Evolutionary conservation across 2,329 filamentous ascomycete genomes (phyloP), one percentile per base, ranked within the genome.

Genomic region (Amphichorda felina): DNA sequence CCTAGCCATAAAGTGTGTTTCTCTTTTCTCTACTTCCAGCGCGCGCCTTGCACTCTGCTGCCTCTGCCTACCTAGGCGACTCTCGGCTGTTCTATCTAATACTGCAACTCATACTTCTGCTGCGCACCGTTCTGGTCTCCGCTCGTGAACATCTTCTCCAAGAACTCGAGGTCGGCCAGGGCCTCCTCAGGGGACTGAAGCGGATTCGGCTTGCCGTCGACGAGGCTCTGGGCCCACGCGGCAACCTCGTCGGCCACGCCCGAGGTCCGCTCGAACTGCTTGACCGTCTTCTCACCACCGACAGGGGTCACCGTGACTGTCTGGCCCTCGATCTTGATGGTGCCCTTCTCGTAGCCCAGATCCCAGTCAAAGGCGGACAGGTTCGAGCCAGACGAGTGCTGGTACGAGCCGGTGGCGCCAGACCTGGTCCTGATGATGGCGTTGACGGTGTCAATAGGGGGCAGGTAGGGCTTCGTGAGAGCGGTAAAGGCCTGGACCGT

Each of bases 401-500:
- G 60, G 33, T 79, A 68, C 5, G 67, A 71, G 2, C 78, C 79
- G 1, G 64, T 61, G 2, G 59, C 63, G 3, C 75, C 75, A 18
- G 62, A 65, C 38, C 59, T 60, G 2, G 73, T 66, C 47, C 63
- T 65, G 26, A 78, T 43, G 2, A 72, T 62, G 8, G 74, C 74
- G 45, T 75, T 69, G 34, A 84, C 59, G 2, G 78, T 80, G 49
- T 86, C 81, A 2, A 81, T 64, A 0, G 80, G 79, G 4, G 72
- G 65, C 8, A 86, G 60, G 45, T 77, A 64, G 36, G 62, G 50
- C 41, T 72, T 65, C 32, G 72, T 55, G 43, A 72, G 67, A 4
- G 58, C 48, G 1, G 75, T 73, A 40, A 72, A 71, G 1, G 75
- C 75, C 14, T 63, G 60, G 3, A 80, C 54, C 24, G 55, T 60